Evolutionary conservation across 2,329 filamentous ascomycete genomes (phyloP).

Genomic region (Apiospora marii): DNA sequence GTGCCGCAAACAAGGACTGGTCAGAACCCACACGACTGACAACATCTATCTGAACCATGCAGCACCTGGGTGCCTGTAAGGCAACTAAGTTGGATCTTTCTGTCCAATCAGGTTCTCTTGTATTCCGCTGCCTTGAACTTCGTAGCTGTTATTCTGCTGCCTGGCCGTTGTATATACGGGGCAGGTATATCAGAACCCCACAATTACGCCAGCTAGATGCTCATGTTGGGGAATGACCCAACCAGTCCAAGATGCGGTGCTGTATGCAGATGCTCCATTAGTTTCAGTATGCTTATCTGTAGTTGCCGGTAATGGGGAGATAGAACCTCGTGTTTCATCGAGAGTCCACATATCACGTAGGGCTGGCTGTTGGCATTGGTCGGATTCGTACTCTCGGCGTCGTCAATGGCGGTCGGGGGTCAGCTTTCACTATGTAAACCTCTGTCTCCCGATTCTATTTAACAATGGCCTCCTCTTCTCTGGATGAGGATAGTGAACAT

Average conservation of each 20-base stretch:
- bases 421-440: neutral
- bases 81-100: neutral
- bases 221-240: neutral
- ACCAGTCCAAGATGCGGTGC: neutral
- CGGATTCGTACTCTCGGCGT: too few relatives aligned
- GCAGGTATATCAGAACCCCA: neutral
- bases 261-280: neutral
- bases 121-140: neutral
- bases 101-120: neutral
- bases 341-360: neutral
- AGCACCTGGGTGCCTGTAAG: neutral
- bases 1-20: neutral
- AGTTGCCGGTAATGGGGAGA: neutral
- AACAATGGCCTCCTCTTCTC: neutral
- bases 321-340: neutral
- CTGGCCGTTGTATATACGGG: neutral
- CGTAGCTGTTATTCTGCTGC: constrained; percentile 5
- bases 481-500: neutral
- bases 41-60: neutral
- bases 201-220: neutral
- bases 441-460: neutral
- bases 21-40: neutral
- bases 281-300: neutral
- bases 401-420: neutral
- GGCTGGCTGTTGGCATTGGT: constrained; percentile 1